Evolutionary conservation across 2,329 filamentous ascomycete species (phyloP), one percentile per base, ranked within the genome.

Genomic region (Aspergillus proliferans): DNA sequence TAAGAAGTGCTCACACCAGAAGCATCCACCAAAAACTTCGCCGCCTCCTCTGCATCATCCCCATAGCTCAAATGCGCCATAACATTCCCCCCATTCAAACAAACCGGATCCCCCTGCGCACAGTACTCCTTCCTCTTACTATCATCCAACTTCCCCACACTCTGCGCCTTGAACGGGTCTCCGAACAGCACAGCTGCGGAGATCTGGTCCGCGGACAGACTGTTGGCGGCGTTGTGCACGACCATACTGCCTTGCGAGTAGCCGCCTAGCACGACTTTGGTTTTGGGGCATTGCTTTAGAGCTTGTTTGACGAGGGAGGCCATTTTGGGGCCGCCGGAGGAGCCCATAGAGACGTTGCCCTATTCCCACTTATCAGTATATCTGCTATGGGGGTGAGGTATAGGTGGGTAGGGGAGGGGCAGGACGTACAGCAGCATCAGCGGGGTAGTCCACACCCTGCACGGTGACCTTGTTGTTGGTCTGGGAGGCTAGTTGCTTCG

Each of bases 71-170:
- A 47, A 60, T 77, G 74, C 6, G 70, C 67, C 19, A 71, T 59
- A 5, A 72, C 59, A 46, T 73, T 64, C 19, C 71, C 57, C 0
- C 73, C 73, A 30, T 77, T 74, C 3, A 61, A 47, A 50, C 79
- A 82, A 5, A 82, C 77, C 8, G 73, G 64, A 53, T 82, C 79
- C 0, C 74, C 77, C 3, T 53, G 42, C 26, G 76, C 71, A 51
- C 79, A 81, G 34, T 75, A 72, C 18, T 76, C 74, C 56, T 76
- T 69, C 3, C 71, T 67, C 55, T 77, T 72, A 1, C 63, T 64
- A 24, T 61, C 57, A 5, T 65, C 53, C n/a, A 76, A 65, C 52
- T 72, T 67, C 28, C 65, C 61, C 8, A 69, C 66, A 43, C 71
- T 62, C 51, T 68, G 52, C 18, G 48, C 49, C 49, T 70, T 70